Evolutionary conservation across 208 protist genomes (phyloP).

Genomic region (Acanthamoeba triangularis): DNA sequence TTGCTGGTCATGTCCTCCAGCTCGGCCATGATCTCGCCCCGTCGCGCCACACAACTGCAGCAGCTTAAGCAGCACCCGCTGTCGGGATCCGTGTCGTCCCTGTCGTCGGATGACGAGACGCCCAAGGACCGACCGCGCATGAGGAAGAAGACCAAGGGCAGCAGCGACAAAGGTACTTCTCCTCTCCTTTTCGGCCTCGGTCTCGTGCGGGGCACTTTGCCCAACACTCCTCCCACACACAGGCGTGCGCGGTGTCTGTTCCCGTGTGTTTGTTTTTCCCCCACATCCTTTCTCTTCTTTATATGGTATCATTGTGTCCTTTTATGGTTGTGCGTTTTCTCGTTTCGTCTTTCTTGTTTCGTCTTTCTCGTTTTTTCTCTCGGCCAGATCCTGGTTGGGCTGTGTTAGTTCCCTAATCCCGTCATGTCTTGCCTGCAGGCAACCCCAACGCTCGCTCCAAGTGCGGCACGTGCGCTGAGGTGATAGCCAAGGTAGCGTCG

Average conservation of each 20-base stretch:
- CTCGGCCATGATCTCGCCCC: neutral
- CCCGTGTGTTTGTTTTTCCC: too few species aligned
- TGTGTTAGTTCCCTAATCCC: too few species aligned
- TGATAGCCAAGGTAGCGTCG: neutral
- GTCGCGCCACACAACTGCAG: neutral
- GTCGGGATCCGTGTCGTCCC: neutral
- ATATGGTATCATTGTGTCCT: too few species aligned
- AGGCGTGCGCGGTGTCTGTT: too few species aligned
- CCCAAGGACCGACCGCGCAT: neutral
- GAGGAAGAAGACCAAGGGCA: constrained; percentile 9
- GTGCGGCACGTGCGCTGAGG: neutral
- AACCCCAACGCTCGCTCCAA: neutral
- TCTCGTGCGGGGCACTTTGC: too few species aligned
- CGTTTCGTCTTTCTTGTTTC: neutral
- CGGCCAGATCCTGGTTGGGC: too few species aligned
- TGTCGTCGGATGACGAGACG: neutral
- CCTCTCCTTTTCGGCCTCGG: too few species aligned
- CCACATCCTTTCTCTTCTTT: too few species aligned
- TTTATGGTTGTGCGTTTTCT: neutral
- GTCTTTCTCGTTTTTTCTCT: too few species aligned
- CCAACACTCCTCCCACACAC: too few species aligned
- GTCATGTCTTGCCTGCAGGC: neutral
- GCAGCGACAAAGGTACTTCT: neutral
- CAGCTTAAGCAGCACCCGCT: neutral
- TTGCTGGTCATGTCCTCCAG: neutral